Percentiles rank a stretch among this genome's conserved stretches.
phyloP scores from a whole-genome alignment of 306 rosid genomes.

The Trichosanthes cucumerina region DNA sequence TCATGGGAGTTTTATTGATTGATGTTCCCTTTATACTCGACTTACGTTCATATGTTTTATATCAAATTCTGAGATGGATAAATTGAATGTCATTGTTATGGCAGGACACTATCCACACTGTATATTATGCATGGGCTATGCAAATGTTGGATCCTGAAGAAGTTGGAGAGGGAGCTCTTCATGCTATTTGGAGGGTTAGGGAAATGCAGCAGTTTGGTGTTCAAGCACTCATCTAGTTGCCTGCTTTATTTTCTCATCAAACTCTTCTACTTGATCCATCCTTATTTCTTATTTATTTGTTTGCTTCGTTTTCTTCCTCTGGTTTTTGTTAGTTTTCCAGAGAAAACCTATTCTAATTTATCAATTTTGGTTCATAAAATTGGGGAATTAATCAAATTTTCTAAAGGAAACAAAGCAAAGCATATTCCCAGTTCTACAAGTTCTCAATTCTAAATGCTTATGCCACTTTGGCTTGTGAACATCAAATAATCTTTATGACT shows the following conservation, averaged over 20 bases:
- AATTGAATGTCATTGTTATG: not conserved
- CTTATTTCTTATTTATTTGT: not conserved
- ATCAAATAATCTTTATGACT: not conserved
- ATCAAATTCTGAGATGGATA: not conserved
- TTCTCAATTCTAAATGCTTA: not conserved
- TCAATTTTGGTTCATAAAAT: constrained; percentile 2
- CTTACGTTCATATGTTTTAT: not conserved
- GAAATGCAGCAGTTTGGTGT: constrained; percentile 76
- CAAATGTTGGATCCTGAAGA: constrained; percentile 76
- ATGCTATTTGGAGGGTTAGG: constrained; percentile 75
- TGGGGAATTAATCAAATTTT: not conserved
- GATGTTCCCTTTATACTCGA: not conserved
- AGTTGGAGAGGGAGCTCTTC: constrained; percentile 48
- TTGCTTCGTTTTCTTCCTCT: not conserved
- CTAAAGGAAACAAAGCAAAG: not conserved
- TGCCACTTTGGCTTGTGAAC: not conserved
- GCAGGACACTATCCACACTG: constrained; percentile 82
- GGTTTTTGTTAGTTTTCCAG: constrained; percentile 1
- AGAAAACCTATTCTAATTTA: not conserved
- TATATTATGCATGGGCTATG: constrained; percentile 69
- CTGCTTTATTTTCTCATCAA: not conserved
- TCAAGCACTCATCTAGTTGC: constrained; percentile 55
- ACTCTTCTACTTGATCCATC: not conserved
- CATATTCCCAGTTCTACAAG: not conserved
- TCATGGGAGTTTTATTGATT: not conserved